Percentiles rank a stretch among this genome's conserved stretches.
phyloP scores from a whole-genome alignment of 2,329 filamentous ascomycete genomes.

The Microsporum audouinii region DNA sequence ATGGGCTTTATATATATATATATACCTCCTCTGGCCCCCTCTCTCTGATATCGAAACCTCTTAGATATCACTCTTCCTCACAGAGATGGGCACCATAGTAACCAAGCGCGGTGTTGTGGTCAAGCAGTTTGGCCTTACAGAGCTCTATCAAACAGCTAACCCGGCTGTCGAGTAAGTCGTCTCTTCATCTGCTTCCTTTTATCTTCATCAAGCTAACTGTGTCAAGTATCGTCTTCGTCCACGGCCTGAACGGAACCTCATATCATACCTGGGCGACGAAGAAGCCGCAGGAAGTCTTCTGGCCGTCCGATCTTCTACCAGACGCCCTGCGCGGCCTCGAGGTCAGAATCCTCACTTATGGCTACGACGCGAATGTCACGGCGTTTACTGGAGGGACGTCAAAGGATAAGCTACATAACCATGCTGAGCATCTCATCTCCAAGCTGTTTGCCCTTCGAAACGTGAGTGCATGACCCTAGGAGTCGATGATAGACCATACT shows the following conservation, averaged over 20 bases:
- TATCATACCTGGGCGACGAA: slow-evolving; percentile 50
- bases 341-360: slow-evolving; percentile 59
- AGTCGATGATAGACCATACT: not conserved
- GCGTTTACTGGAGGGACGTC: slow-evolving; percentile 44
- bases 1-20: slow-evolving; percentile 4
- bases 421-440: slow-evolving; percentile 57
- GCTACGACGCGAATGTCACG: slow-evolving; percentile 58
- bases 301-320: slow-evolving; percentile 58
- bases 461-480: slow-evolving; percentile 19
- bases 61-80: not conserved
- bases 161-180: slow-evolving; percentile 30
- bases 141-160: slow-evolving; percentile 30
- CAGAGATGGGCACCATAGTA: not conserved
- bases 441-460: slow-evolving; percentile 53
- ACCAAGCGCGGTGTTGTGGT: slow-evolving; percentile 16
- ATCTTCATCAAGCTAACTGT: not conserved
- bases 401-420: slow-evolving; percentile 57
- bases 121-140: slow-evolving; percentile 32
- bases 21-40: not conserved
- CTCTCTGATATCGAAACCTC: not conserved
- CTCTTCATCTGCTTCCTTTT: not conserved
- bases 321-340: slow-evolving; percentile 44
- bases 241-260: slow-evolving; percentile 57
- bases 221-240: slow-evolving; percentile 52
- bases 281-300: slow-evolving; percentile 43